Evolutionary conservation across 257 asterid species (phyloP).

Genomic region (Striga asiatica): DNA sequence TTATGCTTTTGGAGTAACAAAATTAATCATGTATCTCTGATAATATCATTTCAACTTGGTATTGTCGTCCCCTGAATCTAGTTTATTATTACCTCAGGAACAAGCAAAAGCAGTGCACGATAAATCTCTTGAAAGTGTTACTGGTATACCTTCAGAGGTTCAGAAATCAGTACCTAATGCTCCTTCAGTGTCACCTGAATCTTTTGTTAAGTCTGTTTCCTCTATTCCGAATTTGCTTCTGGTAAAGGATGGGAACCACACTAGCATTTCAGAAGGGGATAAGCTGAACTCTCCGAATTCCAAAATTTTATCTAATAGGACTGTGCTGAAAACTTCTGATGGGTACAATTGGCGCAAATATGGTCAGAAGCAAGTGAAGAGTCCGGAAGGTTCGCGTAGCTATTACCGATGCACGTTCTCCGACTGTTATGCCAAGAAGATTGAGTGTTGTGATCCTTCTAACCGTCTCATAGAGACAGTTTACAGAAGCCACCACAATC

Average conservation of each 20-base stretch:
- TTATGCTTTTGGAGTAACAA: not conserved
- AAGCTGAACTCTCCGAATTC: constrained; percentile 25
- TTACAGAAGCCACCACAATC: constrained; percentile 74
- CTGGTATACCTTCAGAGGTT: constrained; percentile 22
- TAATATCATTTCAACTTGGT: not conserved
- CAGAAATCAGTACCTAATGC: constrained; percentile 20
- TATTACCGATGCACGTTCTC: constrained; percentile 83
- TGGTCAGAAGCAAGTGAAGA: constrained; percentile 95
- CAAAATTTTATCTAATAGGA: constrained; percentile 26
- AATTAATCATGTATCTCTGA: not conserved
- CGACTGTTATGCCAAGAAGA: constrained; percentile 74
- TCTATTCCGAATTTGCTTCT: constrained; percentile 24
- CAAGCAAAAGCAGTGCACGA: constrained; percentile 19
- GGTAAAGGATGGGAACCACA: constrained; percentile 23
- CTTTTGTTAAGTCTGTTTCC: constrained; percentile 36
- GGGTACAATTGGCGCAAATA: constrained; percentile 97
- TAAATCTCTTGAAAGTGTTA: constrained; percentile 16
- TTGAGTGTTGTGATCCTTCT: constrained; percentile 62
- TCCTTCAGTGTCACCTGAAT: constrained; percentile 29
- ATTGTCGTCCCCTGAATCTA: constrained; percentile 6
- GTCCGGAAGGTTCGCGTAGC: constrained; percentile 92
- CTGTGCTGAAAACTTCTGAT: constrained; percentile 47
- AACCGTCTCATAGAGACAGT: constrained; percentile 52
- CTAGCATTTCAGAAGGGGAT: constrained; percentile 19
- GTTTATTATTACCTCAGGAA: constrained; percentile 29